Evolutionary conservation across 202 grass and related monocot genomes (phyloP).

Genomic region (Alloteropsis angusta): DNA sequence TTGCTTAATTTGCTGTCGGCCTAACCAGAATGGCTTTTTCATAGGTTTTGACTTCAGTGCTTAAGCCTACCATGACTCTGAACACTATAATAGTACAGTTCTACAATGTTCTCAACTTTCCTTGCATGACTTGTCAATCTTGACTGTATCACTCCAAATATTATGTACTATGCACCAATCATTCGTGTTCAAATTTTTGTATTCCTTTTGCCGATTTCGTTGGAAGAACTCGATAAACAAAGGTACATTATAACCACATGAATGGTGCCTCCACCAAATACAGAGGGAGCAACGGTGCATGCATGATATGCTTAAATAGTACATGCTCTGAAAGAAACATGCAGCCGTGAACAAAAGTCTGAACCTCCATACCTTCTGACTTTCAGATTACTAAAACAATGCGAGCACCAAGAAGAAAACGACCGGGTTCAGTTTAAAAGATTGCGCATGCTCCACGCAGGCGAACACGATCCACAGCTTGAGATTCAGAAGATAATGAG

Average conservation of each 20-base stretch:
- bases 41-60: not conserved
- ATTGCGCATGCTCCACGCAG: slow-evolving; percentile 9
- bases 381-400: slow-evolving; percentile 4
- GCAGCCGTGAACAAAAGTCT: slow-evolving; percentile 6
- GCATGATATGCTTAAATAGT: slow-evolving; percentile 21
- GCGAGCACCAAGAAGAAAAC: slow-evolving; percentile 1
- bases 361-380: slow-evolving; percentile 13
- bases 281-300: not conserved
- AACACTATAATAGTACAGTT: not conserved
- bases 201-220: not conserved
- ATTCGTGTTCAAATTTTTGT: not conserved
- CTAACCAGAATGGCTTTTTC: not conserved
- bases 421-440: slow-evolving; percentile 21
- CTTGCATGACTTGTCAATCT: not conserved
- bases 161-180: not conserved
- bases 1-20: not conserved
- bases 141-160: not conserved
- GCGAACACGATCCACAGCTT: not conserved
- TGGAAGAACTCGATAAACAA: not conserved
- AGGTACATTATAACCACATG: not conserved
- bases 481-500: slow-evolving; percentile 18
- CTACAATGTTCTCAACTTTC: not conserved
- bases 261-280: slow-evolving; percentile 20
- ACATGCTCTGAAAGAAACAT: slow-evolving; percentile 13
- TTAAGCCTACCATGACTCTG: not conserved